Evolutionary conservation across 148 eudicot genomes (phyloP).

Genomic region (Beta vulgaris): DNA sequence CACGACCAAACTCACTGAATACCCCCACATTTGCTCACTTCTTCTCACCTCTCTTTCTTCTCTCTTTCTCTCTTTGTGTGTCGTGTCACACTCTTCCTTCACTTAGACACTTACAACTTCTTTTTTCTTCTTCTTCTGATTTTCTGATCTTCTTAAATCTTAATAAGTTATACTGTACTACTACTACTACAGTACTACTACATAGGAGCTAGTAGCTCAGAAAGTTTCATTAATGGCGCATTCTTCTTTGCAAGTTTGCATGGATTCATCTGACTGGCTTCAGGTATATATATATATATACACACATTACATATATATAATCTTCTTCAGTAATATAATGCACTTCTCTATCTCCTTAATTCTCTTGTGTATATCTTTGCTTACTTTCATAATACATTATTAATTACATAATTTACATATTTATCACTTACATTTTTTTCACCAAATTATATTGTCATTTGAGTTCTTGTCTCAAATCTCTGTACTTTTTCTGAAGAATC

Average conservation of each 20-base stretch:
- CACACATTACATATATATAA: too few species aligned
- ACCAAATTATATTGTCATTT: too few species aligned
- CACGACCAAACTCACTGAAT: conserved; percentile 37
- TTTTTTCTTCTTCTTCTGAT: background rate
- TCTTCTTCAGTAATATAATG: background rate
- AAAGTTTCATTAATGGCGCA: conserved; percentile 20
- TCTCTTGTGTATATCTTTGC: too few species aligned
- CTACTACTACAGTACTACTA: too few species aligned
- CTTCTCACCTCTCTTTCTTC: background rate
- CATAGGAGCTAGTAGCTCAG: background rate
- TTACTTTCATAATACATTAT: too few species aligned
- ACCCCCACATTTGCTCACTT: conserved; percentile 16
- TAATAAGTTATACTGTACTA: too few species aligned
- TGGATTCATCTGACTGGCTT: conserved; percentile 38
- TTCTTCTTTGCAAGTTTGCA: conserved; percentile 38
- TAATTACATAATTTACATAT: too few species aligned
- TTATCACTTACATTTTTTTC: too few species aligned
- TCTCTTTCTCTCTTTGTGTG: conserved; percentile 1
- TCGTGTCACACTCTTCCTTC: background rate
- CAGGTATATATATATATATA: conserved; percentile 17
- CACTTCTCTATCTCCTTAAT: too few species aligned
- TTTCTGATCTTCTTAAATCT: too few species aligned
- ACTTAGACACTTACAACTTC: background rate
- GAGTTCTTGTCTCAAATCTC: too few species aligned
- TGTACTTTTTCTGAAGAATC: too few species aligned